Evolutionary conservation across 2,329 filamentous ascomycete genomes (phyloP).

Genomic region (Tricladium varicosporioides): DNA sequence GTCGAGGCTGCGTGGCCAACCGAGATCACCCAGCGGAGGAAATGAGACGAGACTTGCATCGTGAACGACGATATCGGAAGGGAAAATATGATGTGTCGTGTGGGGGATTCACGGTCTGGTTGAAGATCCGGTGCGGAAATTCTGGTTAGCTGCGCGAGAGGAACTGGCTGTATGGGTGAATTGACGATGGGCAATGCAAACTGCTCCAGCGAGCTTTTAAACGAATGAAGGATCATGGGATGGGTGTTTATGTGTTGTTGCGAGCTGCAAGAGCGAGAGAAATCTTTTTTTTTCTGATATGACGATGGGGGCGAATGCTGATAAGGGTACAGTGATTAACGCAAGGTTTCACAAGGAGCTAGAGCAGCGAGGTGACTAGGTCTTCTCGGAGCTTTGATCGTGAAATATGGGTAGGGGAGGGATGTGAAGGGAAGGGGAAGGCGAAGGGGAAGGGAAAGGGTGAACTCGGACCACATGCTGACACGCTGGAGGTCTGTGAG

Average conservation of each 20-base stretch:
- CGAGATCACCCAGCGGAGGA: not conserved
- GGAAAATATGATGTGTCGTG: constrained; percentile 5
- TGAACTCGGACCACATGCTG: constrained; percentile 9
- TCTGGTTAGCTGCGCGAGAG: not conserved
- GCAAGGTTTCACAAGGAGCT: not conserved
- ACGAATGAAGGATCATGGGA: not conserved
- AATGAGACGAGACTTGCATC: not conserved
- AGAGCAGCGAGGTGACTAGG: not conserved
- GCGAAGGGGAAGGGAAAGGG: too few species aligned
- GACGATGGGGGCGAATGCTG: not conserved
- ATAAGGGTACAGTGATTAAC: not conserved
- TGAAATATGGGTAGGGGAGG: not conserved
- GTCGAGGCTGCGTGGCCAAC: not conserved
- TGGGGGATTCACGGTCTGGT: not conserved
- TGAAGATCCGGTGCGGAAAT: not conserved
- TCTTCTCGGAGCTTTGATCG: not conserved
- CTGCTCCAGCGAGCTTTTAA: not conserved
- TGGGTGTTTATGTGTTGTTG: not conserved
- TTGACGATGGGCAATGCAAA: not conserved
- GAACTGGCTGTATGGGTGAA: not conserved
- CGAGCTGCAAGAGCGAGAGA: not conserved
- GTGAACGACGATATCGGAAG: not conserved
- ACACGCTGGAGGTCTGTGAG: not conserved
- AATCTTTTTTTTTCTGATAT: not conserved
- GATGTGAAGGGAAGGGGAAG: not conserved